Evolutionary conservation across 1,284 basidiomycete species (phyloP), one percentile per base, ranked within the genome.

Genomic region (Cutaneotrichosporon mucoides): DNA sequence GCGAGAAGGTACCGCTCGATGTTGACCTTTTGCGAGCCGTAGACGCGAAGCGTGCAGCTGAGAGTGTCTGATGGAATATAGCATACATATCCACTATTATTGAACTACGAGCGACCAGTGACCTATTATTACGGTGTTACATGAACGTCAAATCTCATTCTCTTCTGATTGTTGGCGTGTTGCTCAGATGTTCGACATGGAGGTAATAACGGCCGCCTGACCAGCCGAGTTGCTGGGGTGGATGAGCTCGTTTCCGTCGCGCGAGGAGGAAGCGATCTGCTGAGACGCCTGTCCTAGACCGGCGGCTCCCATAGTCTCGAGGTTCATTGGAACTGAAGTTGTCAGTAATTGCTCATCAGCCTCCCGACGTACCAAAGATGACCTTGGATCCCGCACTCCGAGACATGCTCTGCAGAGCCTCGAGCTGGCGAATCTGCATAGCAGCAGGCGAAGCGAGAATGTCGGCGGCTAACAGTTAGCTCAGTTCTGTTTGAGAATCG

Each of bases 341-440:
- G 24, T 24, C 24, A 24, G 24, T 24, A 24, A 24, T 24, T 24
- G 24, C 24, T 24, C 24, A 24, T 24, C 24, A 24, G 24, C 24
- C 24, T 24, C 24, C 24, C 24, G 24, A 59, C 57, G 4, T 47
- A 60, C 58, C 58, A 16, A 60, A 57, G 38, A 56, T 47, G 34
- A 56, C 55, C 55, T 56, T 56, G 82, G 84, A 86, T 67, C 83
- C 83, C 24, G 88, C 84, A 9, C 83, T 85, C 78, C 90, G 89
- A 42, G 85, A 84, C 83, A 84, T 84, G 45, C 76, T 46, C 83
- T 86, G 83, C 70, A 92, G 80, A 43, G 92, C 91, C 79, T 96
- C 93, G 66, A 97, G 84, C 75, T 95, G 92, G 64, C 94, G 84
- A 75, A 97, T 97, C 79, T 96, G 92, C 91, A 98, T 96, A 60